A percentile compares a stretch with the other conserved stretches of the same genome.
phyloP scores from a whole-genome alignment of 495 filamentous ascomycete species.

The Acidiella bohemica region DNA sequence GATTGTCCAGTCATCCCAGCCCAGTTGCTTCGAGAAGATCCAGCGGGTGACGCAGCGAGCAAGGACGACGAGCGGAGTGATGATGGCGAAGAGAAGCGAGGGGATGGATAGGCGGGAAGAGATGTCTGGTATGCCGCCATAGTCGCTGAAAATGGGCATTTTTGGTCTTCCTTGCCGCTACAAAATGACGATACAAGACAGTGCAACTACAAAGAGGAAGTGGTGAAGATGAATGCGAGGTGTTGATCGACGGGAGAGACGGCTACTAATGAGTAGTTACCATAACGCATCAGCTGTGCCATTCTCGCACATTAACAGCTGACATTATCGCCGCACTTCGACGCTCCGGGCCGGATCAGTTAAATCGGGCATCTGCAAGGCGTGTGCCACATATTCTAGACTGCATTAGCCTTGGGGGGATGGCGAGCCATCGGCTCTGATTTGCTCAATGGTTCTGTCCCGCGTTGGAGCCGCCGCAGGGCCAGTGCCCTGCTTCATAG shows the following conservation, averaged over 20 bases:
- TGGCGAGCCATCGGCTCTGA: background rate
- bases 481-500: background rate
- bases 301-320: background rate
- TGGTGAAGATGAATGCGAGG: background rate
- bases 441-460: background rate
- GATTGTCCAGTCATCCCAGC: background rate
- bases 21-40: background rate
- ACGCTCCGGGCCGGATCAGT: background rate
- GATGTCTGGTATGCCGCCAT: conserved; percentile 1
- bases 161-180: background rate
- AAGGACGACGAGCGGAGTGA: conserved; percentile 3
- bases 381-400: background rate
- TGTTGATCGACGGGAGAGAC: background rate
- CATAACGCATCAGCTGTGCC: background rate
- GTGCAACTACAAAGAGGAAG: background rate
- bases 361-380: background rate
- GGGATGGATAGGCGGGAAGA: conserved; percentile 2
- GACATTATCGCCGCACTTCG: background rate
- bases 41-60: conserved; percentile 1
- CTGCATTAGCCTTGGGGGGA: background rate
- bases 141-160: conserved; percentile 4
- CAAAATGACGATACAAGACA: background rate
- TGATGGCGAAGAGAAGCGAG: background rate
- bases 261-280: no score
- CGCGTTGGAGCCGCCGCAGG: background rate